phyloP scores from a whole-genome alignment of 768 basidiomycete species.

The Psilocybe azurescens region DNA sequence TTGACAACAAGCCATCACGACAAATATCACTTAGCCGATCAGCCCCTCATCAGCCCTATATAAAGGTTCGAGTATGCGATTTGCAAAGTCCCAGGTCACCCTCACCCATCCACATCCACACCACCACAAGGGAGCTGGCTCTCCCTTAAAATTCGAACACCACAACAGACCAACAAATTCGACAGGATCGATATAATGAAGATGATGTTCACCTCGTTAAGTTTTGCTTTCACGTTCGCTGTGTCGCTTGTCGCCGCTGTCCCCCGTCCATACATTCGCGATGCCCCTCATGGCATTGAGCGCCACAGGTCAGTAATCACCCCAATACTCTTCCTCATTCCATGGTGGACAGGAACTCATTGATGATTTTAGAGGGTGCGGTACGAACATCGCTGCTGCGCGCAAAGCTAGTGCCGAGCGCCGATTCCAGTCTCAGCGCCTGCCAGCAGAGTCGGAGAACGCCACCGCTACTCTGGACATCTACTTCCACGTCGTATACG shows the following conservation, averaged over 20 bases:
- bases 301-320: conserved; percentile 20
- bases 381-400: conserved; percentile 39
- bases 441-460: conserved; percentile 32
- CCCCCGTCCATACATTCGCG: conserved; percentile 19
- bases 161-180: conserved; percentile 7
- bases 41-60: neutral
- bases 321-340: neutral
- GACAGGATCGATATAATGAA: conserved; percentile 24
- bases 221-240: conserved; percentile 20
- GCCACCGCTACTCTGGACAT: conserved; percentile 39
- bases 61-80: neutral
- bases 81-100: neutral
- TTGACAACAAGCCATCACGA: neutral
- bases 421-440: conserved; percentile 39
- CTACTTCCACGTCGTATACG: conserved; percentile 50
- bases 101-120: neutral
- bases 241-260: conserved; percentile 22
- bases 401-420: conserved; percentile 39
- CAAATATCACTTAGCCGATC: neutral
- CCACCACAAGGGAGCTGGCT: conserved; percentile 13
- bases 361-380: conserved; percentile 36
- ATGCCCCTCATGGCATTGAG: conserved; percentile 16
- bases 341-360: neutral
- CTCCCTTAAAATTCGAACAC: conserved; percentile 10
- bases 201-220: conserved; percentile 27